These are phyloP conservation scores for Trifolium fragiferum DNA, from an alignment of 306 rosid species.

Conservation along the genomic window DNA sequence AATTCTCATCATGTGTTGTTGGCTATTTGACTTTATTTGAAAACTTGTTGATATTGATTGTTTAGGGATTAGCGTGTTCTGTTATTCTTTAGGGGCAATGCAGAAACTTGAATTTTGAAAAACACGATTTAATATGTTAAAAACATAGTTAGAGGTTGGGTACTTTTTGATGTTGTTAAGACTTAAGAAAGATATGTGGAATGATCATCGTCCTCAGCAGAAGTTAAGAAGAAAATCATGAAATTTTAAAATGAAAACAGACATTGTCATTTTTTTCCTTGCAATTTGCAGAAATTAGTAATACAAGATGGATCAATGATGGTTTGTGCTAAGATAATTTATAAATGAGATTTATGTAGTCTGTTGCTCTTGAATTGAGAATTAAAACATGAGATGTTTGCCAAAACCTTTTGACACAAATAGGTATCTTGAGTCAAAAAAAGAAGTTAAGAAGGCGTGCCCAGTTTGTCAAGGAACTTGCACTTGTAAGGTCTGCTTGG, in stretches of 20 bases:
- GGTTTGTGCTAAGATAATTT: slow-evolving; percentile 24
- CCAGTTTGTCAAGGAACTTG: slow-evolving; percentile 94
- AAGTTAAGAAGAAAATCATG: slow-evolving; percentile 14
- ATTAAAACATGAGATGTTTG: slow-evolving; percentile 27
- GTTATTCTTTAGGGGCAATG: slow-evolving; percentile 21
- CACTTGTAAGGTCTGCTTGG: slow-evolving; percentile 80
- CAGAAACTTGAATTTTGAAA: slow-evolving; percentile 34
- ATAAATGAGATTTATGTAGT: slow-evolving; percentile 24
- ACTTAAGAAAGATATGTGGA: slow-evolving; percentile 1
- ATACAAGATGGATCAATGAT: slow-evolving; percentile 29
- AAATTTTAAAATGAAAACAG: not conserved
- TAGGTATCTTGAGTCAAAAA: slow-evolving; percentile 77
- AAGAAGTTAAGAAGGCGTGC: slow-evolving; percentile 84
- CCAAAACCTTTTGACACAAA: slow-evolving; percentile 38
- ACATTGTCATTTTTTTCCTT: not conserved
- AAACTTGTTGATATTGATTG: slow-evolving; percentile 12
- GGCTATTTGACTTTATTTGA: slow-evolving; percentile 19
- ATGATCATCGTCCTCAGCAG: not conserved
- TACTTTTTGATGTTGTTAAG: slow-evolving; percentile 6
- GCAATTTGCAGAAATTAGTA: slow-evolving; percentile 7
- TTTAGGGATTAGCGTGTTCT: not conserved
- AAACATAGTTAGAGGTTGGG: slow-evolving; percentile 19
- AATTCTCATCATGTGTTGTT: not conserved
- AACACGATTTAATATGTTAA: slow-evolving; percentile 9
- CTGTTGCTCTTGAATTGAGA: slow-evolving; percentile 28